phyloP scores from a whole-genome alignment of 2,329 filamentous ascomycete genomes.

The Lithohypha guttulata region DNA sequence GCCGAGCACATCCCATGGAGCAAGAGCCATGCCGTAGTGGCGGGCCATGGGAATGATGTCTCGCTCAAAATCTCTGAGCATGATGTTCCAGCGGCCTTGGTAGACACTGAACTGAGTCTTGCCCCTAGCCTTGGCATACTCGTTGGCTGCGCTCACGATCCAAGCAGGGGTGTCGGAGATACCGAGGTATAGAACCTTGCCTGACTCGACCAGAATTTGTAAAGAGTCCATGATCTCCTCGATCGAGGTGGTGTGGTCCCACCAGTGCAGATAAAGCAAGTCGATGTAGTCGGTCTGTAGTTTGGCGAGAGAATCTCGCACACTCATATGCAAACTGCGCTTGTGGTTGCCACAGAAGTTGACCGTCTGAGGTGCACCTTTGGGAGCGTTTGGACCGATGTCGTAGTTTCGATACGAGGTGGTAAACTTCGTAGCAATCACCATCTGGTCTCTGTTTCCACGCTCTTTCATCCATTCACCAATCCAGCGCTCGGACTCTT shows the following conservation, averaged over 20 bases:
- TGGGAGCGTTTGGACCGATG: conserved; percentile 27
- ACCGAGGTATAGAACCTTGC: conserved; percentile 34
- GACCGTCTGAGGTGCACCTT: conserved; percentile 20
- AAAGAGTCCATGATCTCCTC: conserved; percentile 32
- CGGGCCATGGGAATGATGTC: conserved; percentile 33
- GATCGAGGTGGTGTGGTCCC: conserved; percentile 35
- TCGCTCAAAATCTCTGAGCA: conserved; percentile 31
- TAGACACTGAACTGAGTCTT: conserved; percentile 33
- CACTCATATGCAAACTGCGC: conserved; percentile 33
- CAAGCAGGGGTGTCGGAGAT: conserved; percentile 33
- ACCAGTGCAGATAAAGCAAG: conserved; percentile 46
- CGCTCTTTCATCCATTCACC: conserved; percentile 52
- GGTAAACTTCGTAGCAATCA: conserved; percentile 60
- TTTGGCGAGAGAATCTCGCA: conserved; percentile 37
- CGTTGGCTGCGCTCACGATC: conserved; percentile 31
- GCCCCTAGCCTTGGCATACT: conserved; percentile 30
- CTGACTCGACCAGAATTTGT: conserved; percentile 29
- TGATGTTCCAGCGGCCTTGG: conserved; percentile 30
- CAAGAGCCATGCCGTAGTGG: conserved; percentile 36
- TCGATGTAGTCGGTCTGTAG: conserved; percentile 45
- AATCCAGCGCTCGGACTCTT: conserved; percentile 55
- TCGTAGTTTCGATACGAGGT: conserved; percentile 42
- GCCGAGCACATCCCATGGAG: conserved; percentile 51
- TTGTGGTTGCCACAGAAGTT: conserved; percentile 38
- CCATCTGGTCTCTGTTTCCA: conserved; percentile 56